Conservation (phyloP, 108 stramenopile genomes). For the Craspedostauros australis region DNA sequence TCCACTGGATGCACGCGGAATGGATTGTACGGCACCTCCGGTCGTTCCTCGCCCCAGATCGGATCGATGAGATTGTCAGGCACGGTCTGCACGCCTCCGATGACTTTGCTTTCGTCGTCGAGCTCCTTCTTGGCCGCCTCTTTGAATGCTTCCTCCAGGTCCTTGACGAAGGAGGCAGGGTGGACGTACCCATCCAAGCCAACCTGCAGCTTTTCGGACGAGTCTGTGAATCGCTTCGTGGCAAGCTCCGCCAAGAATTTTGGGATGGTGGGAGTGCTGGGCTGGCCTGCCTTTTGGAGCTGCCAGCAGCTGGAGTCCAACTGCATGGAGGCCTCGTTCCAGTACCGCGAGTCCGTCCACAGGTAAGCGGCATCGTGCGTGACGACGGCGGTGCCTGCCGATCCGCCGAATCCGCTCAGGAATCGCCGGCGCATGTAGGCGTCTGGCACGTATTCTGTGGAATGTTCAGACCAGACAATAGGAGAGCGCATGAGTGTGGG, state of each 20-base stretch:
- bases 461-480: background rate
- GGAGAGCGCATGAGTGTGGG: no score
- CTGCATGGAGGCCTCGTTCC: slow-evolving; percentile 83
- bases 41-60: slow-evolving; percentile 83
- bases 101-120: slow-evolving; percentile 16
- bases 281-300: slow-evolving; percentile 78
- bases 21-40: slow-evolving; percentile 62
- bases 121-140: slow-evolving; percentile 37
- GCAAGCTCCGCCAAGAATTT: slow-evolving; percentile 59
- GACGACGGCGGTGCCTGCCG: slow-evolving; percentile 94
- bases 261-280: slow-evolving; percentile 59
- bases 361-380: slow-evolving; percentile 39
- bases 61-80: slow-evolving; percentile 81
- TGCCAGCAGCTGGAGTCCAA: slow-evolving; percentile 64
- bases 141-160: slow-evolving; percentile 54
- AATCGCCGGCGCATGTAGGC: slow-evolving; percentile 86
- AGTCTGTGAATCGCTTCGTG: slow-evolving; percentile 19
- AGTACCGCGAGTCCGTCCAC: slow-evolving; percentile 97
- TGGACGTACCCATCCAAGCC: slow-evolving; percentile 82
- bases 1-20: slow-evolving; percentile 89
- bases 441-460: slow-evolving; percentile 89
- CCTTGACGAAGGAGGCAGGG: slow-evolving; percentile 72
- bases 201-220: slow-evolving; percentile 29
- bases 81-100: slow-evolving; percentile 55
- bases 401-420: slow-evolving; percentile 88